Percentiles rank a stretch among this genome's conserved stretches.
These are phyloP conservation scores for Ceratobasidium sp. DNA, from an alignment of 1,284 basidiomycete species.

Conservation along the genomic window DNA sequence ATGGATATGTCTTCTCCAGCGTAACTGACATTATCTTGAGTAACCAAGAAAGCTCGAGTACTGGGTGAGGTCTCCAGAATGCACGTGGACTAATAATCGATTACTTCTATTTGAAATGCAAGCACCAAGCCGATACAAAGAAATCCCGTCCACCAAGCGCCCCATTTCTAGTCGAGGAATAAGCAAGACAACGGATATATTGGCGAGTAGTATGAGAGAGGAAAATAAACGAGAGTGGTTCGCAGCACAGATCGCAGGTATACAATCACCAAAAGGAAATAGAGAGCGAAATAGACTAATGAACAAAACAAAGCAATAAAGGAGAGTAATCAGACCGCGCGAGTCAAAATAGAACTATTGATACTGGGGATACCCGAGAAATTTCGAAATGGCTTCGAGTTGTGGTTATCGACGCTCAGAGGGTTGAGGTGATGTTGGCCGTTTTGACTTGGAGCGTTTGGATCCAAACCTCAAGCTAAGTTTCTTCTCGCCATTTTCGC, in stretches of 20 bases:
- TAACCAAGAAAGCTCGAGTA: background rate
- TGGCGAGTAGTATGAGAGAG: slow-evolving; percentile 16
- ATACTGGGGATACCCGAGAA: slow-evolving; percentile 24
- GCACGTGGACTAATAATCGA: background rate
- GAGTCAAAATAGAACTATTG: slow-evolving; percentile 33
- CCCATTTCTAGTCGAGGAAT: background rate
- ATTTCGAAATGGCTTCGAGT: background rate
- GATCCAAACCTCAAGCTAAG: slow-evolving; percentile 61
- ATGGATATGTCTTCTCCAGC: slow-evolving; percentile 58
- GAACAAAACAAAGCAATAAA: slow-evolving; percentile 36
- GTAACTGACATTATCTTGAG: slow-evolving; percentile 28
- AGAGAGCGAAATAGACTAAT: slow-evolving; percentile 17
- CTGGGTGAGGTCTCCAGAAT: background rate
- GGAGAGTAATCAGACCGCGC: slow-evolving; percentile 12
- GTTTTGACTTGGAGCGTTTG: slow-evolving; percentile 56
- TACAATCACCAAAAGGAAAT: slow-evolving; percentile 34
- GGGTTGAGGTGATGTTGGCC: slow-evolving; percentile 27
- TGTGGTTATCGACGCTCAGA: slow-evolving; percentile 17
- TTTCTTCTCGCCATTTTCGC: slow-evolving; percentile 39
- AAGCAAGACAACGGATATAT: slow-evolving; percentile 36
- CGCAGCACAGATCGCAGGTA: slow-evolving; percentile 34
- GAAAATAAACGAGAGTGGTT: slow-evolving; percentile 34
- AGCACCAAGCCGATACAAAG: too few species aligned
- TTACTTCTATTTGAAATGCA: too few species aligned
- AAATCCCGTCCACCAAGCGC: too few species aligned